Evolutionary conservation across 2,329 filamentous ascomycete species (phyloP), one percentile per base, ranked within the genome.

Genomic region (Scedosporium minutisporum): DNA sequence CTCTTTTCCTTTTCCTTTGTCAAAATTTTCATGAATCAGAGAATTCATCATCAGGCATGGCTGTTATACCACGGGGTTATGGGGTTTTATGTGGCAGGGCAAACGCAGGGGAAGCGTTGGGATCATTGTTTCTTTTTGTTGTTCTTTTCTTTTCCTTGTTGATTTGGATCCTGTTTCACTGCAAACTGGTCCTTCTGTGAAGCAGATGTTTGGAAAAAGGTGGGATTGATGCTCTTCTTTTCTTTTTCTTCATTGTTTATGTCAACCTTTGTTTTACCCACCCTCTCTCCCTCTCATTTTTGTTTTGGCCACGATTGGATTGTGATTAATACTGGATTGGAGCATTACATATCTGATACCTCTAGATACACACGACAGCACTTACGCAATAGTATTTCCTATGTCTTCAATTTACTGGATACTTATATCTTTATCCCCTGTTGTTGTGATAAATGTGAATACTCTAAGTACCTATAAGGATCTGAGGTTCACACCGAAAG

Each of bases 321-420:
- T 57, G 60, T 18, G 41, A 29, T 58, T 59, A 59, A 59, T 59
- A 59, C 38, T 42, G 33, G 33, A 18, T 58, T 42, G 57, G 29
- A 59, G 57, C 57, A 59, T 59, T 42, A 42, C 57, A 59, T 44
- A 44, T 42, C 33, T 42, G 57, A 59, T 59, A 59, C 57, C 57
- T 58, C 33, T 59, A 59, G 57, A 59, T 59, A 59, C 57, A 44
- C 57, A 27, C 29, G 33, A 55, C 51, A 55, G 57, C 57, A 59
- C 57, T 21, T 58, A 59, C 57, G 57, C 29, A 9, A 29, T 12
- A 5, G 9, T 33, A 27, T 65, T 63, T 61, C 61, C 55, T 64
- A 64, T 65, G 64, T 63, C 53, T 29, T 41, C 63, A 63, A 59
- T 57, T 65, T 38, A 16, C 18, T 27, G 21, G 25, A 57, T 23